These are phyloP conservation scores for Thielaviopsis euricoi DNA, from an alignment of 2,329 filamentous ascomycete genomes.

Conservation along the genomic window DNA sequence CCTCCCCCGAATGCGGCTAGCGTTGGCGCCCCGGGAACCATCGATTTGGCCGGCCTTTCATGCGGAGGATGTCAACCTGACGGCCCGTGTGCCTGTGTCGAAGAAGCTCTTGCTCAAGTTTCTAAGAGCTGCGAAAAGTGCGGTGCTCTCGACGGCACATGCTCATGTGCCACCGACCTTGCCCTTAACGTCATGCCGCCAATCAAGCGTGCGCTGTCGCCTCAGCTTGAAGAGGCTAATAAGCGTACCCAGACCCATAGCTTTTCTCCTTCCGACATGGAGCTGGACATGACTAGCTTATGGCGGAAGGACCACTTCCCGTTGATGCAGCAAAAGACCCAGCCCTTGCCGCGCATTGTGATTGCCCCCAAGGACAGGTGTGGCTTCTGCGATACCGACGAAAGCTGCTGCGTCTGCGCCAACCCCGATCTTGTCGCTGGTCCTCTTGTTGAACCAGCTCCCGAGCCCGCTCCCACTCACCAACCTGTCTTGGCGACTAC, in stretches of 20 bases:
- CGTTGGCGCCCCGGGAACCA: slow-evolving; percentile 10
- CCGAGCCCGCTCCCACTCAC: slow-evolving; percentile 6
- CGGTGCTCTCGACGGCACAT: slow-evolving; percentile 37
- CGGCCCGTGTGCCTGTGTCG: slow-evolving; percentile 40
- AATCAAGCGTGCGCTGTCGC: slow-evolving; percentile 35
- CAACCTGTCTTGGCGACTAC: slow-evolving; percentile 24
- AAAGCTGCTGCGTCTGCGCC: slow-evolving; percentile 68
- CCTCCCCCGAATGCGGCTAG: slow-evolving; percentile 30
- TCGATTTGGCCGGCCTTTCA: slow-evolving; percentile 22
- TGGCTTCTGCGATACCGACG: slow-evolving; percentile 61
- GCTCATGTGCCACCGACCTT: slow-evolving; percentile 43
- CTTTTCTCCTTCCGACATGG: slow-evolving; percentile 26
- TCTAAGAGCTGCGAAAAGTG: slow-evolving; percentile 49
- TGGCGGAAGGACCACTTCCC: slow-evolving; percentile 29
- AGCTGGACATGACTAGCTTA: slow-evolving; percentile 58
- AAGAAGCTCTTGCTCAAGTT: slow-evolving; percentile 38
- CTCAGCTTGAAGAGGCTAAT: slow-evolving; percentile 17
- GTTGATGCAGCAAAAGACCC: slow-evolving; percentile 12
- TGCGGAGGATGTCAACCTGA: slow-evolving; percentile 40
- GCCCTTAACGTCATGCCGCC: slow-evolving; percentile 25
- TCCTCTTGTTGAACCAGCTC: slow-evolving; percentile 2
- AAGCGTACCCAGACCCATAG: slow-evolving; percentile 25
- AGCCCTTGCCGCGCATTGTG: slow-evolving; percentile 18
- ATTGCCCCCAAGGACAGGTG: slow-evolving; percentile 49
- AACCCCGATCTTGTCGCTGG: slow-evolving; percentile 26